Percentiles rank a stretch among this genome's conserved stretches.
These are phyloP conservation scores for Begonia masoniana DNA, from an alignment of 306 rosid genomes.

Conservation along the genomic window DNA sequence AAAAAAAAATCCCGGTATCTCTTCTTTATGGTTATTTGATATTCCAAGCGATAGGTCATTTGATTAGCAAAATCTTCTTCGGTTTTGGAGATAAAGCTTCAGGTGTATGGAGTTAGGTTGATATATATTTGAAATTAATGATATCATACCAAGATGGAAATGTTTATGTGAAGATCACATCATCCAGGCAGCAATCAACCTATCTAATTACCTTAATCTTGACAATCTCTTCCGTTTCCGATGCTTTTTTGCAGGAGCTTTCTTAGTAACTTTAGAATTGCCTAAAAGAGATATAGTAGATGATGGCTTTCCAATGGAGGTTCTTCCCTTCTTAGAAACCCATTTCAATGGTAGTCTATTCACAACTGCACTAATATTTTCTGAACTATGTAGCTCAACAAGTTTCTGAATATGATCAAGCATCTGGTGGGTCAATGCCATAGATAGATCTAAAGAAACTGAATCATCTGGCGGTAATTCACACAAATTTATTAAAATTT, in stretches of 20 bases:
- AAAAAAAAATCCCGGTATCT: no score
- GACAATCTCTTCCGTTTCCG: slow-evolving; percentile 43
- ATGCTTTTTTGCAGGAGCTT: slow-evolving; percentile 19
- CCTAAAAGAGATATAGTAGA: slow-evolving; percentile 21
- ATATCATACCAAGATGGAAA: no score
- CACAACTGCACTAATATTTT: slow-evolving; percentile 51
- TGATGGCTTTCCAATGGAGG: slow-evolving; percentile 39
- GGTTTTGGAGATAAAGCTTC: no score
- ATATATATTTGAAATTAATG: no score
- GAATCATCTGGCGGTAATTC: slow-evolving; percentile 69
- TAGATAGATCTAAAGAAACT: slow-evolving; percentile 44
- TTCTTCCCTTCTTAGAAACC: slow-evolving; percentile 42
- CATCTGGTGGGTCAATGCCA: slow-evolving; percentile 76
- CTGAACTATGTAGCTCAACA: slow-evolving; percentile 44
- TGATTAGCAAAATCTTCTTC: no score
- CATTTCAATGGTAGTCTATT: slow-evolving; percentile 66
- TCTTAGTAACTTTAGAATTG: slow-evolving; percentile 16
- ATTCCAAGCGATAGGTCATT: no score
- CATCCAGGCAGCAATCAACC: neutral
- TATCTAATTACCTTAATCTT: slow-evolving; percentile 27
- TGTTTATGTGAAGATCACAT: neutral
- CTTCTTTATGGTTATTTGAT: no score
- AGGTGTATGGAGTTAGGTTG: no score
- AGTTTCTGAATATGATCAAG: slow-evolving; percentile 63
- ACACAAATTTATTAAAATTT: slow-evolving; percentile 33